phyloP scores from a whole-genome alignment of 306 rosid genomes.

The Cucurbita argyrosperma region DNA sequence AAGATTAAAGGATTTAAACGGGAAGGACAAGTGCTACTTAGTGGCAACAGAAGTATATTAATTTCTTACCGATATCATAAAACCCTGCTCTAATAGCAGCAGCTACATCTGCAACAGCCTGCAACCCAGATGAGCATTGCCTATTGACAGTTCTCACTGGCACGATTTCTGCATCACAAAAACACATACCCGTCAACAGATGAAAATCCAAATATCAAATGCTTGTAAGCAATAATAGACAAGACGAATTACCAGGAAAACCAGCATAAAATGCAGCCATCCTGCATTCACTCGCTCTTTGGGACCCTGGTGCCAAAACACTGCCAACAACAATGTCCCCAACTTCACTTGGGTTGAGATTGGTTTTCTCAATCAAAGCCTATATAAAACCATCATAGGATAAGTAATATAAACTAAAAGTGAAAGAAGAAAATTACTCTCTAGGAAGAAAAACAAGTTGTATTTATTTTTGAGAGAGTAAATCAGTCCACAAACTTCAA shows the following conservation, averaged over 20 bases:
- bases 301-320: constrained; percentile 83
- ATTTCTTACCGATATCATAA: constrained; percentile 62
- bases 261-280: constrained; percentile 99
- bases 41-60: neutral
- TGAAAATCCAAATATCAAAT: neutral
- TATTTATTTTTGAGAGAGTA: neutral
- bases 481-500: neutral
- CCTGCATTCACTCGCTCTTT: constrained; percentile 92
- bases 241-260: constrained; percentile 55
- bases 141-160: constrained; percentile 91
- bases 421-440: neutral
- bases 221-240: neutral
- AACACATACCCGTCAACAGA: neutral
- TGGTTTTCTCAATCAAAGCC: constrained; percentile 78
- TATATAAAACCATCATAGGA: constrained; percentile 1
- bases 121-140: constrained; percentile 98
- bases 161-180: constrained; percentile 51
- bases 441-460: neutral
- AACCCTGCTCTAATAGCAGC: constrained; percentile 89
- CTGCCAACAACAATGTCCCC: constrained; percentile 91
- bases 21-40: neutral
- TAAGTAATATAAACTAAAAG: neutral
- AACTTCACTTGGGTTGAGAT: constrained; percentile 70
- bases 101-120: constrained; percentile 97
- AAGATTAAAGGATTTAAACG: neutral